Evolutionary conservation across 1,284 basidiomycete species (phyloP).

Genomic region (Pterulicium gracile): DNA sequence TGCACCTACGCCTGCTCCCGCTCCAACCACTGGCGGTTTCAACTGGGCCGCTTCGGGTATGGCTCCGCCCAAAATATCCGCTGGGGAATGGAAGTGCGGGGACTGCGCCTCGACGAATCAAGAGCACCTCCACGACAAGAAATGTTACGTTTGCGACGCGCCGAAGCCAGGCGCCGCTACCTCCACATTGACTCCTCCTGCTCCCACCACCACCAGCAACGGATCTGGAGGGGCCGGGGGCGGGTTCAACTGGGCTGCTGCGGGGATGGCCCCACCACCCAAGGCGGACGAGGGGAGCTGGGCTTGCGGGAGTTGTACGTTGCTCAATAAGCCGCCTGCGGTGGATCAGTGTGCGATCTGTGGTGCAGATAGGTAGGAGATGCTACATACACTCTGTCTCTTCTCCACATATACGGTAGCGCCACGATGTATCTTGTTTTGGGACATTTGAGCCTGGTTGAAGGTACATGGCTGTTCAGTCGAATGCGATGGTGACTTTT

Average conservation of each 20-base stretch:
- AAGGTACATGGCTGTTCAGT: too few species aligned
- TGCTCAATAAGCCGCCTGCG: conserved; percentile 22
- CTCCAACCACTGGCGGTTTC: conserved; percentile 17
- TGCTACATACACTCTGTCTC: not conserved
- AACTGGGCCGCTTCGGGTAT: conserved; percentile 29
- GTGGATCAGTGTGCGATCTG: not conserved
- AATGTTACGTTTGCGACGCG: conserved; percentile 42
- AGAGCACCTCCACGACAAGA: conserved; percentile 30
- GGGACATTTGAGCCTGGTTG: too few species aligned
- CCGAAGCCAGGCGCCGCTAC: conserved; percentile 16
- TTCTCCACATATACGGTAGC: too few species aligned
- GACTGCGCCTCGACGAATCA: too few species aligned
- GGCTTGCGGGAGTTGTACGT: conserved; percentile 32
- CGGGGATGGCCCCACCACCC: conserved; percentile 31
- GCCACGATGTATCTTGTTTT: too few species aligned
- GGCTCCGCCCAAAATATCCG: conserved; percentile 20
- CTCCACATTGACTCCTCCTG: conserved; percentile 9
- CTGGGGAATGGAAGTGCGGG: conserved; percentile 36
- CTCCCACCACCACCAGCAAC: conserved; percentile 14
- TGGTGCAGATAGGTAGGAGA: not conserved
- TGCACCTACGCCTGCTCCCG: conserved; percentile 9
- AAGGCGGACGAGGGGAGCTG: conserved; percentile 21
- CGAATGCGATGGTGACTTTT: too few species aligned
- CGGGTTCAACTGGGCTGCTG: conserved; percentile 43
- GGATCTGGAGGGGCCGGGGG: not conserved